Base-by-base conservation (phyloP, 2,329 filamentous ascomycete species). In the Neofusicoccum ribis region DNA sequence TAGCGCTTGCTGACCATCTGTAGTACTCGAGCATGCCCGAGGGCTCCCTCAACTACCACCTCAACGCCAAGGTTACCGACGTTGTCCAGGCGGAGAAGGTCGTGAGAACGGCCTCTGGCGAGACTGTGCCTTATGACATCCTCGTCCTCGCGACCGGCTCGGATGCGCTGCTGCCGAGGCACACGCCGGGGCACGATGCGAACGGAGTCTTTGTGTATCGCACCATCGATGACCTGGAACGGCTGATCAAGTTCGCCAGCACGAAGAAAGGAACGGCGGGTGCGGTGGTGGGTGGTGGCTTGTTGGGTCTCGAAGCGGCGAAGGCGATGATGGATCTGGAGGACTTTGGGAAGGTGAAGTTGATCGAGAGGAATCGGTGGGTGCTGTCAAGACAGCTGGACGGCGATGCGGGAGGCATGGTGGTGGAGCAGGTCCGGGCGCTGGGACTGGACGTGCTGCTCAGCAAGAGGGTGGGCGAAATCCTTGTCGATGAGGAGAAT, bases 241-340 rank as follows among this genome's bases (percentile, higher is more conserved):
- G 84, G 49, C 84, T 97, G 3, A 96, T 97, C 65, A 81, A 83
- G 1, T 96, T 90, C 72, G 87, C 91, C 0, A 83, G 86, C 0
- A 80, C 82, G 11, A 86, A 87, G 63, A 90, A 88, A 70, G 91
- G 87, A 4, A 87, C 88, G 2, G 85, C 85, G 2, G 92, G 91
- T 0, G 85, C 88, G 4, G 92, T 95, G 0, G 91, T 97, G 3
- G 93, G 93, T 27, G 93, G 93, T 61, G 93, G 93, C 0, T 78
- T 97, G 27, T 83, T 97, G 0, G 93, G 93, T 0, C 85, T 97
- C 0, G 93, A 97, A 79, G 93, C 93, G 2, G 93, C 92, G 39
- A 95, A 96, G 72, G 93, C 93, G 1, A 93, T 97, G 91, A 89
- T 93, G 81, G 92, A 96, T 73, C 81, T 97, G 8, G 84, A 91